These are phyloP conservation scores for Paecilomyces fulvus DNA, from an alignment of 2,329 filamentous ascomycete species.

Conservation along the genomic window DNA sequence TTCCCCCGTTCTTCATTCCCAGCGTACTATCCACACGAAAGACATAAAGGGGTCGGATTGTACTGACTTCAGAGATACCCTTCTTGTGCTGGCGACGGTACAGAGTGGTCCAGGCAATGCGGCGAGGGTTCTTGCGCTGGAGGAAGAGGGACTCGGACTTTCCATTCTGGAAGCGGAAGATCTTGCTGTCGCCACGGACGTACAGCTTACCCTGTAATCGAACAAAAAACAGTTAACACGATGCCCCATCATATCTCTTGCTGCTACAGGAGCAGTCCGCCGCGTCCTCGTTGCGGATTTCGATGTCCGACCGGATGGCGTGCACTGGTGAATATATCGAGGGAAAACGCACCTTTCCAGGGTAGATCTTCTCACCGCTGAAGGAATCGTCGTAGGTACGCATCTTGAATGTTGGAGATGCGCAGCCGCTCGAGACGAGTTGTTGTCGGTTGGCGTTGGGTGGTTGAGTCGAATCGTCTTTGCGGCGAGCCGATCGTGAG, in stretches of 20 bases:
- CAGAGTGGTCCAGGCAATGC: constrained; percentile 96
- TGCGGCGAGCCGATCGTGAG: constrained; percentile 24
- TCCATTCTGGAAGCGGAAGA: constrained; percentile 99
- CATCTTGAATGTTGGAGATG: constrained; percentile 52
- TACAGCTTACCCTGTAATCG: constrained; percentile 88
- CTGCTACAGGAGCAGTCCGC: constrained; percentile 1
- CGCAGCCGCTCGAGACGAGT: constrained; percentile 31
- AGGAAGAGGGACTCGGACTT: constrained; percentile 99
- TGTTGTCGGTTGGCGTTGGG: constrained; percentile 36
- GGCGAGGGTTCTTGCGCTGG: constrained; percentile 99
- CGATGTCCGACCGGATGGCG: constrained; percentile 7
- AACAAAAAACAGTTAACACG: constrained; percentile 21
- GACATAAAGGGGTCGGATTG: constrained; percentile 13
- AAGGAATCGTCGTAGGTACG: constrained; percentile 72
- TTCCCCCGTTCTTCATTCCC: constrained; percentile 1
- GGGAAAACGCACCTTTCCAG: constrained; percentile 58
- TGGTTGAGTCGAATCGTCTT: constrained; percentile 35
- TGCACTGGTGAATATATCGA: constrained; percentile 8
- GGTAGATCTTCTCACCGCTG: constrained; percentile 71
- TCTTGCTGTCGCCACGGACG: constrained; percentile 98
- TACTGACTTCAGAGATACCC: constrained; percentile 98
- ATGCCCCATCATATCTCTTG: background rate
- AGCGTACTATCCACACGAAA: constrained; percentile 5
- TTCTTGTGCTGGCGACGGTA: constrained; percentile 99
- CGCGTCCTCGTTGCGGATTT: constrained; percentile 1